Evolutionary conservation across 768 basidiomycete genomes (phyloP).

Genomic region (Cubamyces lactineus): DNA sequence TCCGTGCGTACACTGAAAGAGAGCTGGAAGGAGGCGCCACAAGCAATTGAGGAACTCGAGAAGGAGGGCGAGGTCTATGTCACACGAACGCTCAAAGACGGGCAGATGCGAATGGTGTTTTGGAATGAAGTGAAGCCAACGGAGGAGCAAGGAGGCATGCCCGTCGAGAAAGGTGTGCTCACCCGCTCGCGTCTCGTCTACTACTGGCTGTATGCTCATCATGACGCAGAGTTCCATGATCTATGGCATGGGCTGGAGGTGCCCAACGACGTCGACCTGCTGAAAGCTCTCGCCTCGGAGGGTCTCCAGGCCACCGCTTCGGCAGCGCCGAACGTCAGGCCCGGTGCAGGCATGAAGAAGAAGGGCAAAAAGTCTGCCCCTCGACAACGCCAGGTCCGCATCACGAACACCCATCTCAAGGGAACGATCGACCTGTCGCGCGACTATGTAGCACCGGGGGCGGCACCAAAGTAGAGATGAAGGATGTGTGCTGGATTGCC

Average conservation of each 20-base stretch:
- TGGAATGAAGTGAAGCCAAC: conserved; percentile 87
- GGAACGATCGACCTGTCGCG: conserved; percentile 84
- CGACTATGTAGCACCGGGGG: conserved; percentile 55
- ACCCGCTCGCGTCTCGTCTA: background rate
- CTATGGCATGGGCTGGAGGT: conserved; percentile 86
- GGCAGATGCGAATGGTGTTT: conserved; percentile 81
- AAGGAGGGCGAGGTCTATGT: conserved; percentile 86
- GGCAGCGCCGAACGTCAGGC: conserved; percentile 58
- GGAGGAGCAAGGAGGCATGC: conserved; percentile 68
- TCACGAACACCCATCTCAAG: conserved; percentile 88
- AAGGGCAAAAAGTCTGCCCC: conserved; percentile 78
- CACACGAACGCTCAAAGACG: conserved; percentile 84
- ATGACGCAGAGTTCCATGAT: conserved; percentile 73
- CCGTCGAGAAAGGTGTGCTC: conserved; percentile 77
- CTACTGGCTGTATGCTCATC: background rate
- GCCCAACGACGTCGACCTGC: conserved; percentile 83
- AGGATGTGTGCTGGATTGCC: background rate
- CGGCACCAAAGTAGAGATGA: conserved; percentile 13
- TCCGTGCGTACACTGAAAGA: conserved; percentile 85
- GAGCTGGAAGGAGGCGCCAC: conserved; percentile 86
- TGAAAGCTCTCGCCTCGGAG: conserved; percentile 77
- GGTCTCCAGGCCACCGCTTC: conserved; percentile 81
- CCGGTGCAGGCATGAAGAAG: conserved; percentile 70
- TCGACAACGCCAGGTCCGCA: conserved; percentile 74
- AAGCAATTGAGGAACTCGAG: conserved; percentile 87